phyloP scores from a whole-genome alignment of 2,329 filamentous ascomycete species.

The Pseudogymnoascus sp. region DNA sequence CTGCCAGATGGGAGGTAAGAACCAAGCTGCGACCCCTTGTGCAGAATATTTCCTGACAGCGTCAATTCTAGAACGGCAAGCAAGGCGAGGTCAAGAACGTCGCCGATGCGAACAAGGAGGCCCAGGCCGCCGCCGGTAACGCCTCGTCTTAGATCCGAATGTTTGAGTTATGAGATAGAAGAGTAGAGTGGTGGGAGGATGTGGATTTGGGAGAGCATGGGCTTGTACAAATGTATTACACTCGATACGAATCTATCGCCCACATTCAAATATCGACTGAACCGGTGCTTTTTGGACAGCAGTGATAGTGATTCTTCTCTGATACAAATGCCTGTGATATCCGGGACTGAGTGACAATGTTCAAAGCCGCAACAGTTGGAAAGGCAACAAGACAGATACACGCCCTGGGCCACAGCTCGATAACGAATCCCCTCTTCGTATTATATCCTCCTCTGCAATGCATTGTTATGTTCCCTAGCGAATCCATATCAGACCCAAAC shows the following conservation, averaged over 20 bases:
- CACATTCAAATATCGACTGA: slow-evolving; percentile 5
- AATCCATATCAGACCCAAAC: neutral
- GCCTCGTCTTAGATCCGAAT: slow-evolving; percentile 17
- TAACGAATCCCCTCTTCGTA: neutral
- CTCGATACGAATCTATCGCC: slow-evolving; percentile 6
- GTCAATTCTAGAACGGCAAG: slow-evolving; percentile 72
- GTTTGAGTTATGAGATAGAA: slow-evolving; percentile 6
- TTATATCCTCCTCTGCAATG: neutral
- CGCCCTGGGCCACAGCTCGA: neutral
- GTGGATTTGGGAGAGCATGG: slow-evolving; percentile 9
- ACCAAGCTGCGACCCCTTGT: slow-evolving; percentile 1
- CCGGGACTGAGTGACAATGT: neutral
- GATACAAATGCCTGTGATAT: neutral
- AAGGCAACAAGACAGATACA: neutral
- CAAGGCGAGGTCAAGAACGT: slow-evolving; percentile 77
- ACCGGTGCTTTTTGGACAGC: neutral
- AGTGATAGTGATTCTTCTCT: neutral
- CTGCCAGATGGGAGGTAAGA: slow-evolving; percentile 92
- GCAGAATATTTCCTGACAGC: slow-evolving; percentile 16
- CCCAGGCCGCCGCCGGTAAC: slow-evolving; percentile 19
- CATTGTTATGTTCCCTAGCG: neutral
- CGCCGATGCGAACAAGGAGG: slow-evolving; percentile 42
- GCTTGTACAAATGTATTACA: slow-evolving; percentile 26
- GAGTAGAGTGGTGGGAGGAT: neutral
- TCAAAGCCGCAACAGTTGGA: neutral